Conservation (phyloP, 805 yeast genomes). For the Starmerella cellae region DNA sequence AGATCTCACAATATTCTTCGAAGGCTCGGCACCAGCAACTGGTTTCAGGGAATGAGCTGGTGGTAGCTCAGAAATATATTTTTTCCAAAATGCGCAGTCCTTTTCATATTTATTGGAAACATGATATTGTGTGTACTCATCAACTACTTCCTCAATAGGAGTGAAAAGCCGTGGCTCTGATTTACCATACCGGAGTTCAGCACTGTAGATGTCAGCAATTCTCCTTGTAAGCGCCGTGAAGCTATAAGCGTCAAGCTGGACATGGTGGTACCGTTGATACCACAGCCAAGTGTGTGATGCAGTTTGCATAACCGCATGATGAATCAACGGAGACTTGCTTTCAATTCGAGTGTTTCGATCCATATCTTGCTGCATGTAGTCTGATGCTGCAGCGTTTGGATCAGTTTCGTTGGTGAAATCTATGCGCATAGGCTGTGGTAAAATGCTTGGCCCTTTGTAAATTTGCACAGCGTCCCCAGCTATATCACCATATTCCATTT, state of each 20-base stretch:
- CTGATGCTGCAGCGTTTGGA: not conserved
- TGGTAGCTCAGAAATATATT: slow-evolving; percentile 3
- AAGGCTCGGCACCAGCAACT: slow-evolving; percentile 4
- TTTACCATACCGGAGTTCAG: not conserved
- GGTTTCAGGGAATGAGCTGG: slow-evolving; percentile 5
- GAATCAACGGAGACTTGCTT: not conserved
- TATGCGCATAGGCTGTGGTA: slow-evolving; percentile 3
- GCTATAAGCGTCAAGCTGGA: slow-evolving; percentile 15
- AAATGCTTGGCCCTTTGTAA: not conserved
- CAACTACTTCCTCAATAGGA: slow-evolving; percentile 3
- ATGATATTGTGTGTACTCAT: slow-evolving; percentile 7
- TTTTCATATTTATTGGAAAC: slow-evolving; percentile 3
- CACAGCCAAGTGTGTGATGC: slow-evolving; percentile 4
- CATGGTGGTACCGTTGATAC: slow-evolving; percentile 16
- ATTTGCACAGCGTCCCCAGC: slow-evolving; percentile 9
- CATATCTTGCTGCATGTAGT: slow-evolving; percentile 4
- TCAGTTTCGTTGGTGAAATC: slow-evolving; percentile 3
- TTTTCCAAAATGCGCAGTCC: slow-evolving; percentile 11
- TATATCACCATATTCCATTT: slow-evolving; percentile 4
- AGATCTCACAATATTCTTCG: slow-evolving; percentile 9
- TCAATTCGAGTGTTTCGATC: slow-evolving; percentile 1
- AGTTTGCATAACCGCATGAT: slow-evolving; percentile 5
- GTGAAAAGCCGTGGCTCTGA: not conserved
- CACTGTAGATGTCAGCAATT: slow-evolving; percentile 11
- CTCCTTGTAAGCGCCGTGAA: slow-evolving; percentile 14